Conservation (phyloP, 129 eudicot species). For the Rutidosis leptorrhynchoides region DNA sequence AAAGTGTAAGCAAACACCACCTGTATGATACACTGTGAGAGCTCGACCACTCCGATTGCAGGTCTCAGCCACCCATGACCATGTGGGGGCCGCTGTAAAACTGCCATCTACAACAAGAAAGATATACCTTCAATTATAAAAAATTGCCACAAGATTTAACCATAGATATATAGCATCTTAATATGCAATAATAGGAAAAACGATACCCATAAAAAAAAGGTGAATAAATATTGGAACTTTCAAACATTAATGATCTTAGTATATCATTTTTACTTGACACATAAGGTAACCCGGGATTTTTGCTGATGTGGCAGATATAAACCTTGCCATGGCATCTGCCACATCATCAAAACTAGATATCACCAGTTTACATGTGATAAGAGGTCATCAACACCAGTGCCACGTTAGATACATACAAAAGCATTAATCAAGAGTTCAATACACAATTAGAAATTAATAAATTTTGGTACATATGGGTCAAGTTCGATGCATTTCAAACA, state of each 20-base stretch:
- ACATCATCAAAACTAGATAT: background rate
- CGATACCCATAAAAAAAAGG: background rate
- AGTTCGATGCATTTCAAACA: background rate
- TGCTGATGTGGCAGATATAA: background rate
- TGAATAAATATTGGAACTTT: background rate
- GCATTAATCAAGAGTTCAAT: no score
- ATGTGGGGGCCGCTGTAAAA: conserved; percentile 82
- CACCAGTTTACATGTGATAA: background rate
- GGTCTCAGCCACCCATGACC: conserved; percentile 99
- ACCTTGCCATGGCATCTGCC: no score
- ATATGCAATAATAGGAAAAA: background rate
- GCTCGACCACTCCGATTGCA: conserved; percentile 95
- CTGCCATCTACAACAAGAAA: conserved; percentile 68
- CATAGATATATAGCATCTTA: background rate
- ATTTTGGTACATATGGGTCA: background rate
- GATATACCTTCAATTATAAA: background rate
- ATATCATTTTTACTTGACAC: background rate
- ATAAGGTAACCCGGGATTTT: background rate
- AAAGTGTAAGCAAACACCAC: conserved; percentile 31
- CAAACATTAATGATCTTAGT: background rate
- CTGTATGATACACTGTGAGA: conserved; percentile 88
- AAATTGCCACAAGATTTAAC: background rate
- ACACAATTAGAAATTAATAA: no score
- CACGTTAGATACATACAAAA: no score
- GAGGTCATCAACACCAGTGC: background rate